These are phyloP conservation scores for Exophiala mesophila DNA, from an alignment of 2,329 filamentous ascomycete species.

Conservation along the genomic window DNA sequence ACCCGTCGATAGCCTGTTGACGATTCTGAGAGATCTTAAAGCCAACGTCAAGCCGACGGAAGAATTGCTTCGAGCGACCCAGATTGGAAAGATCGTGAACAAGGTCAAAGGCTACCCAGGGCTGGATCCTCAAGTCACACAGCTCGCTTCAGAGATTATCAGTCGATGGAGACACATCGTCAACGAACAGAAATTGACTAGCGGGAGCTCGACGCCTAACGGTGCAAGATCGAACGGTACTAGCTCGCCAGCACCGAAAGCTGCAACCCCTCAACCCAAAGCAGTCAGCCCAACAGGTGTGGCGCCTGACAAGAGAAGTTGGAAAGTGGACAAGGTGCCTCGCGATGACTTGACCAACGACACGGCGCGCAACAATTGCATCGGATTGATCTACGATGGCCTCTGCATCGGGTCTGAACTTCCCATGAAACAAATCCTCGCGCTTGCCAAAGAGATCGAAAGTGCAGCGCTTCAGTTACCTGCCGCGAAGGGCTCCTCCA, in stretches of 20 bases:
- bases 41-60: conserved; percentile 78
- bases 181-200: conserved; percentile 45
- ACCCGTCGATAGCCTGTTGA: conserved; percentile 64
- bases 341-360: conserved; percentile 66
- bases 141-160: conserved; percentile 75
- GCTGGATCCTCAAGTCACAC: conserved; percentile 56
- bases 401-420: conserved; percentile 64
- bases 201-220: conserved; percentile 28
- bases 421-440: conserved; percentile 61
- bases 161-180: conserved; percentile 81
- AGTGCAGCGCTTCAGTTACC: conserved; percentile 57
- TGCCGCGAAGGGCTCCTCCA: conserved; percentile 63
- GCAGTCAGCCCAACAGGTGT: conserved; percentile 33
- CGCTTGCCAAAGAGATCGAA: conserved; percentile 67
- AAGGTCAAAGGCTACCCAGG: conserved; percentile 79
- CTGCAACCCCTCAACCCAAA: conserved; percentile 40
- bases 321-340: conserved; percentile 66
- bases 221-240: conserved; percentile 46
- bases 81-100: conserved; percentile 83
- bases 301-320: conserved; percentile 70
- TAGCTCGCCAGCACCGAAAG: conserved; percentile 46
- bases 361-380: conserved; percentile 71
- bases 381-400: conserved; percentile 91
- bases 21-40: conserved; percentile 72
- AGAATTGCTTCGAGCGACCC: conserved; percentile 84